phyloP scores from a whole-genome alignment of 306 rosid genomes.

The Trifolium subterraneum region DNA sequence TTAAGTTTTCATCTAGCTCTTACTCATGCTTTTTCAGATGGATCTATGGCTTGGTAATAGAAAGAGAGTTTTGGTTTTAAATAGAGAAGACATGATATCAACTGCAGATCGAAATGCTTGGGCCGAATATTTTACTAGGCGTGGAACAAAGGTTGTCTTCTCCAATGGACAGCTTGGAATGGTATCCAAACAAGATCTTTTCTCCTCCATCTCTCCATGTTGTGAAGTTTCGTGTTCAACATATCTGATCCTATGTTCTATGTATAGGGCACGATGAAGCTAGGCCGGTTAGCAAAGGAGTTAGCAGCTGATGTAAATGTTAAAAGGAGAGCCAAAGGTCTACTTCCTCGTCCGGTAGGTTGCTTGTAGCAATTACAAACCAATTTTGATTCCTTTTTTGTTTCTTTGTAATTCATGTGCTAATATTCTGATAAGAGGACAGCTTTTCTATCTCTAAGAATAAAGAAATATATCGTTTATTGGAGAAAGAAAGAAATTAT shows the following conservation, averaged over 20 bases:
- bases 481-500: constrained; percentile 1
- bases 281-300: constrained; percentile 76
- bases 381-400: constrained; percentile 5
- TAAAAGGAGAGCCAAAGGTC: constrained; percentile 92
- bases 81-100: constrained; percentile 98
- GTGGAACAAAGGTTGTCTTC: constrained; percentile 78
- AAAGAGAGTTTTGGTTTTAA: constrained; percentile 87
- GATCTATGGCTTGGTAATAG: constrained; percentile 88
- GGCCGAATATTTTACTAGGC: constrained; percentile 77
- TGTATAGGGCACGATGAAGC: constrained; percentile 86
- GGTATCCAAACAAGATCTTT: constrained; percentile 52
- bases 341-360: constrained; percentile 87
- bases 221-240: constrained; percentile 33
- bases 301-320: constrained; percentile 87
- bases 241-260: constrained; percentile 41
- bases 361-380: constrained; percentile 39
- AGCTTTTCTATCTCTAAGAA: constrained; percentile 25
- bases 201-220: constrained; percentile 34
- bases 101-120: constrained; percentile 87
- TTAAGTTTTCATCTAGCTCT: constrained; percentile 30
- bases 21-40: constrained; percentile 63
- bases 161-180: constrained; percentile 92
- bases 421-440: constrained; percentile 6
- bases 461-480: constrained; percentile 22
- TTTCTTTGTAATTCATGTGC: constrained; percentile 9